Evolutionary conservation across 2,329 filamentous ascomycete species (phyloP), one percentile per base, ranked within the genome.

Genomic region (Xylaria sp.): DNA sequence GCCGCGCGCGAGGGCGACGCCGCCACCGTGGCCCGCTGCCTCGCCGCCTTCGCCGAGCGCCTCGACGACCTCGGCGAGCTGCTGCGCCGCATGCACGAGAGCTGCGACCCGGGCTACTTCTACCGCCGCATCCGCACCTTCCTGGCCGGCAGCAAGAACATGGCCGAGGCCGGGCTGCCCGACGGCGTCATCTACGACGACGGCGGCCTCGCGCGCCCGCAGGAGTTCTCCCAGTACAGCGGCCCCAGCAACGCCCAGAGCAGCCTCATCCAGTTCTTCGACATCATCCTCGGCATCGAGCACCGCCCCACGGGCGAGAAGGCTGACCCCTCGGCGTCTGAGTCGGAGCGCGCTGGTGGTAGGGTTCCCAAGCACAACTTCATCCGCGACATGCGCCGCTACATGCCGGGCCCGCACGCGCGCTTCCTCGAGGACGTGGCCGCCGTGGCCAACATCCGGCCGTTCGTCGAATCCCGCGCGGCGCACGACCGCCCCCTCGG

Each of bases 181-280:
- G 79, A 87, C 55, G 94, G 94, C 18, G 87, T 99, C 46, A 77
- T 93, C 44, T 97, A 97, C 70, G 92, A 97, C 63, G 85, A 91
- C 60, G 91, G 89, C n/a, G n/a, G n/a, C n/a, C 18, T 84, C 83
- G 9, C 88, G 86, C 21, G 78, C 76, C 11, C 80, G 85, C 26
- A n/a, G n/a, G 76, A 81, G 3, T 96, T 91, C 69, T 86, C 88
- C 22, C 90, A 97, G 68, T 96, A 92, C 71, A 90, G 90, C 57
- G 94, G 94, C 39, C 94, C 94, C 24, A 97, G 92, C 75, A 97
- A 99, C 67, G 94, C 94, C 0, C 94, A 99, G 74, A 96, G 91
- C 78, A 97, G 92, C 53, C 78, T 97, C 55, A 94, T 99, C 58
- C 94, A 99, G 66, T 97, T 97, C 77, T 97, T 97, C 68, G 94